Percentiles rank a stretch among this genome's conserved stretches.
Evolutionary conservation across 352 stramenopile genomes (phyloP).

Genomic region (Phytophthora niederhauseri): DNA sequence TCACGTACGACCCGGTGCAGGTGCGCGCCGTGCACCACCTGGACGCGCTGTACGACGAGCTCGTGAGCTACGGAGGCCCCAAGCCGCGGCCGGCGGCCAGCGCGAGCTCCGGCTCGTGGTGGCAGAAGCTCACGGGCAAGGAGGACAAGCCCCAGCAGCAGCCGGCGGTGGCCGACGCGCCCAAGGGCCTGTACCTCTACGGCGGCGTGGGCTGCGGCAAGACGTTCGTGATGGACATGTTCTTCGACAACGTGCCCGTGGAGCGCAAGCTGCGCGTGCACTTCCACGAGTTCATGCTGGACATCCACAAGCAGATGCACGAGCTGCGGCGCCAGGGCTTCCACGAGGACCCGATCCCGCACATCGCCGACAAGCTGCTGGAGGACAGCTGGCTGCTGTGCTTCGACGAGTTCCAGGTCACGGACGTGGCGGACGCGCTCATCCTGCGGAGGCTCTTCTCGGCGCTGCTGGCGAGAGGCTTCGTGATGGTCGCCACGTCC

Average conservation of each 20-base stretch:
- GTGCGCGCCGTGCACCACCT: conserved; percentile 69
- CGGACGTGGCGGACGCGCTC: conserved; percentile 96
- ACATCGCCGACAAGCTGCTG: conserved; percentile 90
- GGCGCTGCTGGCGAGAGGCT: conserved; percentile 88
- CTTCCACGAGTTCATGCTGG: conserved; percentile 98
- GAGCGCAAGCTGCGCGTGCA: conserved; percentile 92
- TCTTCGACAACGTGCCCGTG: conserved; percentile 88
- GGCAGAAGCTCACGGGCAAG: conserved; percentile 55
- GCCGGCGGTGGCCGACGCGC: conserved; percentile 37
- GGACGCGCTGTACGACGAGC: conserved; percentile 60
- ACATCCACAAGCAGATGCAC: conserved; percentile 97
- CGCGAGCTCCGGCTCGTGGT: conserved; percentile 43
- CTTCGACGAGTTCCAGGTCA: conserved; percentile 99
- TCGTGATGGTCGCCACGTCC: conserved; percentile 97
- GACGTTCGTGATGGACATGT: conserved; percentile 98
- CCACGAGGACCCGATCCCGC: conserved; percentile 76
- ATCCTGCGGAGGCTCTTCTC: conserved; percentile 95
- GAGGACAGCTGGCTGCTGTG: conserved; percentile 92
- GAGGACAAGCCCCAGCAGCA: conserved; percentile 15
- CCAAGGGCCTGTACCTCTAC: conserved; percentile 96
- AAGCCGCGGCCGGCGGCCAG: conserved; percentile 7
- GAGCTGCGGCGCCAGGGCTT: conserved; percentile 89
- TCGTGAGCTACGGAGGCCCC: conserved; percentile 63
- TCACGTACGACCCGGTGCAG: conserved; percentile 79
- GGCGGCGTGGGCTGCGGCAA: conserved; percentile 96